Evolutionary conservation across 257 asterid genomes (phyloP), one percentile per base, ranked within the genome.

Genomic region (Gentiana dahurica): DNA sequence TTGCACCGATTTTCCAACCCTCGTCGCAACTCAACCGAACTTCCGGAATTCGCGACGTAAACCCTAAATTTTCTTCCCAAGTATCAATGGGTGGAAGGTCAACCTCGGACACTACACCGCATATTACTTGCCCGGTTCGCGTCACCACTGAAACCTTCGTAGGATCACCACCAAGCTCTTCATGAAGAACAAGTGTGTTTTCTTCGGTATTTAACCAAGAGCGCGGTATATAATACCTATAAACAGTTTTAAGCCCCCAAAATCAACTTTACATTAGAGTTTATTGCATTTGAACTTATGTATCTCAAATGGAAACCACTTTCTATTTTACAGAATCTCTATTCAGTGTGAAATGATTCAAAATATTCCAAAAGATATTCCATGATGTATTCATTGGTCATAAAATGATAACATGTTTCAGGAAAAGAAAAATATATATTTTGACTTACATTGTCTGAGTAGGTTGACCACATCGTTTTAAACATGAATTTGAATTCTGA

Each of bases 381-480:
- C 8, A 41, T 41, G 46, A 41, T 41, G 46, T 7, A 4, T 41
- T 2, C 6, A 41, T 5, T 41, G 46, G 9, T 41, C 44, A 12
- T 32, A 34, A 3, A 36, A 36, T 53, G 60, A 33, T 15, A 50
- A 37, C 7, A 36, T 12, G 13, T 13, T n/a, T 5, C 34, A 51
- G 2, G 4, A 3, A n/a, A 58, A 10, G 10, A 36, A 34, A 46
- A 49, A 36, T 37, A 15, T 0, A 15, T 12, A 6, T 38, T 35
- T 39, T 37, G 1, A 43, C 89, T 74, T 71, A 86, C 95, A 80
- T 59, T 54, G 65, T 78, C 75, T 86, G 95, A 63, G 95, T 81
- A n/a, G 95, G 90, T 66, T 86, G 86, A 39, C 90, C 87, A 50
- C 95, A 86, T 39, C 77, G 79, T 68, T 77, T 86, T 54, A 80